Percentiles rank a stretch among this genome's conserved stretches.
These are phyloP conservation scores for Talaromyces islandicus DNA, from an alignment of 2,329 filamentous ascomycete genomes.

Conservation along the genomic window DNA sequence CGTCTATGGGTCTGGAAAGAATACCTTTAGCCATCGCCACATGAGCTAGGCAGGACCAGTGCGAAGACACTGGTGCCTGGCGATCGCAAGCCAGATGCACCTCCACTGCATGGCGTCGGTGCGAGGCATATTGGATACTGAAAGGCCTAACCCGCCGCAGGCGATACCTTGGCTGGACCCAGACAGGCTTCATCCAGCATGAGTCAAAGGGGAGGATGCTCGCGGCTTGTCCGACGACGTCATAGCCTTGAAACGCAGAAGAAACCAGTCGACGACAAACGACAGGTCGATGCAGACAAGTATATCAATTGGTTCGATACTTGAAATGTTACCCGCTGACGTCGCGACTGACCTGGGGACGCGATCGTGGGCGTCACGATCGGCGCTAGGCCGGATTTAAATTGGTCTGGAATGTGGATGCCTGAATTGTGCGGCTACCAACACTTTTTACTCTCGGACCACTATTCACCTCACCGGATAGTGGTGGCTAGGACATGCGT, in stretches of 20 bases:
- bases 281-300: background rate
- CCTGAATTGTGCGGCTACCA: background rate
- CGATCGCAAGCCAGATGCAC: conserved; percentile 23
- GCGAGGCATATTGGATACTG: conserved; percentile 19
- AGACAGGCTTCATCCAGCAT: conserved; percentile 10
- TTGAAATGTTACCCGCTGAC: background rate
- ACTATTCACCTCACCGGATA: too few relatives aligned
- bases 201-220: background rate
- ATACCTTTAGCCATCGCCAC: conserved; percentile 9
- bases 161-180: conserved; percentile 2
- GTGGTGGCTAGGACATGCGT: too few relatives aligned
- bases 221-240: background rate
- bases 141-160: conserved; percentile 1
- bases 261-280: background rate
- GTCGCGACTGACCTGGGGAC: background rate
- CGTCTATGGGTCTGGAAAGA: conserved; percentile 2
- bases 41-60: background rate
- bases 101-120: conserved; percentile 17
- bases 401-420: background rate
- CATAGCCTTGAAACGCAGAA: background rate
- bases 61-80: conserved; percentile 13
- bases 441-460: too few relatives aligned
- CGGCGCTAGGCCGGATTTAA: background rate
- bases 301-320: background rate
- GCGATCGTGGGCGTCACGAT: background rate